These are phyloP conservation scores for Nevesoporus exiguus DNA, from an alignment of 768 basidiomycete genomes.

Conservation along the genomic window DNA sequence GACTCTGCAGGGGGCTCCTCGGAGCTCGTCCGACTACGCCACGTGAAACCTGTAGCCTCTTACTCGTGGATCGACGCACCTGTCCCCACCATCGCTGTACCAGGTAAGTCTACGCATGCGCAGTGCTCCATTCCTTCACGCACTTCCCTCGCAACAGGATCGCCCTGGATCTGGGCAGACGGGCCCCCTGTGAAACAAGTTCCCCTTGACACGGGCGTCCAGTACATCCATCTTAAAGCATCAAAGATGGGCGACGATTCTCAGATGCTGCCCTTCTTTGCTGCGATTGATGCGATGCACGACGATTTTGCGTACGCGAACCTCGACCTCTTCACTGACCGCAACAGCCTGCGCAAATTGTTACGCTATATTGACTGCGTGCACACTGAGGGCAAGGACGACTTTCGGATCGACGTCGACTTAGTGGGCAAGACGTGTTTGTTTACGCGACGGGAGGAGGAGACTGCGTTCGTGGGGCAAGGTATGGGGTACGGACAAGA, in stretches of 20 bases:
- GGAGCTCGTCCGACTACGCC: conserved; percentile 30
- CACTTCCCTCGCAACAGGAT: conserved; percentile 40
- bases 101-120: conserved; percentile 34
- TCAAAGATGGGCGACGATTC: conserved; percentile 38
- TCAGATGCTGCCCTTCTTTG: conserved; percentile 53
- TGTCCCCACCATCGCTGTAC: conserved; percentile 49
- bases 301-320: conserved; percentile 28
- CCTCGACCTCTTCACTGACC: conserved; percentile 53
- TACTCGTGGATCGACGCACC: conserved; percentile 50
- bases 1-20: conserved; percentile 10
- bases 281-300: conserved; percentile 48
- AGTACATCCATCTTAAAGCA: conserved; percentile 58
- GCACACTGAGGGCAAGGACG: conserved; percentile 18
- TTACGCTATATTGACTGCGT: conserved; percentile 44
- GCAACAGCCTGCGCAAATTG: conserved; percentile 64
- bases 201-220: conserved; percentile 47
- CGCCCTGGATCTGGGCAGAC: conserved; percentile 56
- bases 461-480: conserved; percentile 10
- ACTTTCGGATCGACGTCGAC: conserved; percentile 72
- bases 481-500: conserved; percentile 51
- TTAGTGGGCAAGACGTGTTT: conserved; percentile 59
- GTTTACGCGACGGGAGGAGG: conserved; percentile 55
- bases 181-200: conserved; percentile 52
- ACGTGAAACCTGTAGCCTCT: conserved; percentile 46
- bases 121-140: not conserved